These are phyloP conservation scores for Hansenula lynferdii DNA, from an alignment of 1,139 yeast genomes.

Conservation along the genomic window DNA sequence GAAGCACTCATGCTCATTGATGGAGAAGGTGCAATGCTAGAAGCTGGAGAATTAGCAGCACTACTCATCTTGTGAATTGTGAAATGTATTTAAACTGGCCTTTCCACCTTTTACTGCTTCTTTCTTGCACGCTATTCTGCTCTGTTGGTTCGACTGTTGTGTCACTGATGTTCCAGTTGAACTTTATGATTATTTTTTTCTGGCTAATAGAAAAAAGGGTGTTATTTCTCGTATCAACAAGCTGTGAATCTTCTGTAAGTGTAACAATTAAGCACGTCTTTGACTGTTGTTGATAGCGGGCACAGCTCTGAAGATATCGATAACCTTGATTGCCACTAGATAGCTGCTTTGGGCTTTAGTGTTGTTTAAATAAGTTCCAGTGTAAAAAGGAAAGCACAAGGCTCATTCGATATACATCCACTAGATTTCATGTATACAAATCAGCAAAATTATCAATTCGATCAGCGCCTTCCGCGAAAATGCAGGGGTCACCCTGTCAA, in stretches of 20 bases:
- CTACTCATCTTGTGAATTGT: neutral
- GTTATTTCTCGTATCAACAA: neutral
- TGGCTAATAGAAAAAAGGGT: slow-evolving; percentile 1
- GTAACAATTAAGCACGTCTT: no score
- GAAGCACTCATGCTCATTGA: neutral
- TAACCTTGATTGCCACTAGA: no score
- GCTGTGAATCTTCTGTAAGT: neutral
- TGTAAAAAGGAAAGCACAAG: no score
- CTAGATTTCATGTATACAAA: neutral
- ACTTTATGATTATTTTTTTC: neutral
- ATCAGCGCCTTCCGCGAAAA: neutral
- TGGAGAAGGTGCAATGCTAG: slow-evolving; percentile 1
- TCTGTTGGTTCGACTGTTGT: no score
- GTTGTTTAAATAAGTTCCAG: no score
- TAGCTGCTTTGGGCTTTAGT: no score
- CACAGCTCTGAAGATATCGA: no score
- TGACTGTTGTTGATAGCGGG: neutral
- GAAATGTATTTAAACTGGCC: no score
- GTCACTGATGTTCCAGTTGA: no score
- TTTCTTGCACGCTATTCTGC: neutral
- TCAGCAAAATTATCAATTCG: slow-evolving; percentile 3
- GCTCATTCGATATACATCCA: no score
- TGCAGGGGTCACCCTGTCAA: no score
- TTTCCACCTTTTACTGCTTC: no score
- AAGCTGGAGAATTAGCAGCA: slow-evolving; percentile 2